Evolutionary conservation across 1,284 basidiomycete genomes (phyloP), one percentile per base, ranked within the genome.

Genomic region (Xerocomus minutiporus): DNA sequence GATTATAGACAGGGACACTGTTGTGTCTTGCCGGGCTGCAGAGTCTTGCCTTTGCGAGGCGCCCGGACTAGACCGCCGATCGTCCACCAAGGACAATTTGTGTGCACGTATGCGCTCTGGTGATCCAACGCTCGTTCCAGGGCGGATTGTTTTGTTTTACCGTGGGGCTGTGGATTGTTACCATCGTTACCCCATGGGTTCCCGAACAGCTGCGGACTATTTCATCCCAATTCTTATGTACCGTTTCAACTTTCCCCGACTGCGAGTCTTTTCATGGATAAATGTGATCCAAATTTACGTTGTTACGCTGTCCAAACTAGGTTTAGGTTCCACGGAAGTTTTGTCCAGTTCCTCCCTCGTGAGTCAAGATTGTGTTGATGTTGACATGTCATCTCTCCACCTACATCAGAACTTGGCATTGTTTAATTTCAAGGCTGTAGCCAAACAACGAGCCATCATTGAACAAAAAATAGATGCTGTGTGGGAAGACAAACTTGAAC

Each of bases 151-250:
- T 65, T 61, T 59, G 54, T 57, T 61, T 53, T 23, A 46, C 54
- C 48, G 23, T 49, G 58, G 48, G 51, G 45, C 39, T 57, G 58
- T 61, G 57, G n/a, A 46, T 46, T 48, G 54, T 59, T 55, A 54
- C 48, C 50, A 48, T 52, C 54, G 43, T 39, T 48, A n/a, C 31
- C 51, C 51, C 58, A 38, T 41, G 31, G 45, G 46, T 46, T 56
- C 46, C 48, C 53, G 46, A 54, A 48, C 52, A 55, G 48, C 38
- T 55, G 54, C 54, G 67, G 65, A 66, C 64, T 63, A 50, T 69
- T 55, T 56, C 57, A 48, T 66, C 54, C 54, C 32, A 62, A 52
- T 55, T 31, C 46, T 53, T 58, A 66, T 63, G 65, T 68, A 66
- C 56, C 44, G 48, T 65, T 65, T 5, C 41, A 53, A 42, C 44